Conservation (phyloP, 345 rosid species). For the Citrus mangshanensis region DNA sequence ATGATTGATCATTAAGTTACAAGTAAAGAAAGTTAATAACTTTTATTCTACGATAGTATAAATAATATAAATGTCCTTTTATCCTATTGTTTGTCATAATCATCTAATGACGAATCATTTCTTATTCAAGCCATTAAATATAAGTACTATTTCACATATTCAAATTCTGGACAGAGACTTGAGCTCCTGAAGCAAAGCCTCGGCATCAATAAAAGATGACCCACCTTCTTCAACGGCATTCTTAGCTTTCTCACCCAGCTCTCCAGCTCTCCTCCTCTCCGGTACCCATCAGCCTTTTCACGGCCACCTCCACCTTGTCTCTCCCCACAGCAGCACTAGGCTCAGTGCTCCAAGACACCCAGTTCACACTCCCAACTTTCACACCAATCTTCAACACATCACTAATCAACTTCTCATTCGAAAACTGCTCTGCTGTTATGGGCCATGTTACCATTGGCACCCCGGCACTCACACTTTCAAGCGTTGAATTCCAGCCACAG, state of each 20-base stretch:
- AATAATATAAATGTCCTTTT: no score
- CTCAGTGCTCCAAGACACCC: conserved; percentile 26
- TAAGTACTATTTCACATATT: background rate
- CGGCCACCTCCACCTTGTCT: conserved; percentile 34
- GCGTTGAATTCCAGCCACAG: conserved; percentile 52
- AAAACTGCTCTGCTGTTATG: conserved; percentile 39
- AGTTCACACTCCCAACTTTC: conserved; percentile 33
- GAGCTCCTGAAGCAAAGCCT: conserved; percentile 33
- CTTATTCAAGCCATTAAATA: no score
- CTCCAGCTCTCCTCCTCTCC: conserved; percentile 27
- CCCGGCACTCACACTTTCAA: conserved; percentile 37
- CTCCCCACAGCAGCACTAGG: conserved; percentile 26
- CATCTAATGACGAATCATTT: no score
- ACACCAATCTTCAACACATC: conserved; percentile 40
- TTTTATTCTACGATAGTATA: no score
- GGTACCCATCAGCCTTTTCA: conserved; percentile 30
- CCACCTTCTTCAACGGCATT: conserved; percentile 48
- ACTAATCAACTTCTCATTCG: conserved; percentile 38
- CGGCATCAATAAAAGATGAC: conserved; percentile 30
- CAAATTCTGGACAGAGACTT: background rate
- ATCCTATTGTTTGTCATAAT: no score
- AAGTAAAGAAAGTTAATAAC: no score
- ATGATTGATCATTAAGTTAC: no score
- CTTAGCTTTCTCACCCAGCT: conserved; percentile 35
- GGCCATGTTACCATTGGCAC: conserved; percentile 49